Conservation (phyloP, 495 filamentous ascomycete genomes). For the Monascus purpureus region DNA sequence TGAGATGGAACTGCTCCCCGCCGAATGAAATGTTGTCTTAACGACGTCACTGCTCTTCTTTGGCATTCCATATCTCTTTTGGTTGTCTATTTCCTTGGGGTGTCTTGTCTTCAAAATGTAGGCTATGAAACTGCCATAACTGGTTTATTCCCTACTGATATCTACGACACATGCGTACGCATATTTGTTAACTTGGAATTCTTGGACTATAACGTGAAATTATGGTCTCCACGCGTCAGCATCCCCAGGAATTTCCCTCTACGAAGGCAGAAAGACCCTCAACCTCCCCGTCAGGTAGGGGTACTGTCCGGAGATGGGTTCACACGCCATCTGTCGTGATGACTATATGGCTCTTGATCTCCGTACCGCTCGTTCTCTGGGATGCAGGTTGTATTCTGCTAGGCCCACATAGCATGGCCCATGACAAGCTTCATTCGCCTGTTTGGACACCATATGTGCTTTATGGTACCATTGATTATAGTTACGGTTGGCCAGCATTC, state of each 20-base stretch:
- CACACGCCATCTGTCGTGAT: conserved; percentile 54
- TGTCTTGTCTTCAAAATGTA: no score
- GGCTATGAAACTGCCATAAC: no score
- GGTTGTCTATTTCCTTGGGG: no score
- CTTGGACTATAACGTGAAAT: no score
- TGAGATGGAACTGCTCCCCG: no score
- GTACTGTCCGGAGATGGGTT: conserved; percentile 34
- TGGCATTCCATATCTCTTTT: no score
- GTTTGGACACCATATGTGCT: conserved; percentile 71
- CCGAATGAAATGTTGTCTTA: no score
- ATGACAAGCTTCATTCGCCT: conserved; percentile 58
- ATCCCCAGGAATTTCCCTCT: conserved; percentile 32
- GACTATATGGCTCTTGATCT: conserved; percentile 62
- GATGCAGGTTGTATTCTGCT: conserved; percentile 70
- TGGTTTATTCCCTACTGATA: no score
- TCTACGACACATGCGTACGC: no score
- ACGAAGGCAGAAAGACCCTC: conserved; percentile 11
- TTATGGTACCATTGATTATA: conserved; percentile 67
- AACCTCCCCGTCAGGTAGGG: conserved; percentile 14
- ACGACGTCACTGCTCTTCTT: no score
- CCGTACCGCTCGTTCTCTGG: conserved; percentile 74
- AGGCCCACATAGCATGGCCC: conserved; percentile 74
- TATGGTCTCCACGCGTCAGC: conserved; percentile 42
- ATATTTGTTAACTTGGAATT: no score
- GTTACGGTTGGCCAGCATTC: conserved; percentile 74